Base-by-base conservation (phyloP, 2,329 filamentous ascomycete genomes). In the Sporothrix schenckii region DNA sequence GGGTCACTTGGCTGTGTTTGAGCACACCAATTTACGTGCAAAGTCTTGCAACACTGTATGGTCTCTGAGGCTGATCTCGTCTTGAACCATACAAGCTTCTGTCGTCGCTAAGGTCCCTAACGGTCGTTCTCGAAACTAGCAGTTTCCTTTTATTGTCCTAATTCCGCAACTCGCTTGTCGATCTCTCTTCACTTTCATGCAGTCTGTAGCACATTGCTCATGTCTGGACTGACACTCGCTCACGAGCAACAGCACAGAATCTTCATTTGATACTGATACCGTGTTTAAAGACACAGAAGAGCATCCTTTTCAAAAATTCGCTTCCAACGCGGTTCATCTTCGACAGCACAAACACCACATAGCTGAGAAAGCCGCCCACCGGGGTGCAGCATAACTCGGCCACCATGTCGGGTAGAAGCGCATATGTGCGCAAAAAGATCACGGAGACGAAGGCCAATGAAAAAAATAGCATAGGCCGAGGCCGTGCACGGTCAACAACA, bases 391-490 rank as follows among this genome's bases (percentile, higher is more conserved):
- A 19, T 19, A 7, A 2, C 21, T 24, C 44, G n/a, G n/a, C 66
- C 67, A 72, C n/a, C 72, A 88, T 88, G 86, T 88, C 86, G 7
- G 86, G 85, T 72, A 81, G 86, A 69, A 87, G 86, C 77, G 86
- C 86, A 44, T 82, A 86, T 74, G 86, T 86, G 76, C 84, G 86
- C 75, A 87, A 87, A 77, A 87, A 86, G 79, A 86, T 85, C 73
- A 85, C 83, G 0, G 83, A 87, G 70, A 79, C 81, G 34, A 83
- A 81, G 68, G 73, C 77, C 3, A 78, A 75, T 49, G 80, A 80
- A 21, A 77, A 77, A 44, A 71, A 67, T 10, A 69, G 72, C 6
- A 24, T 21, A 11, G 66, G 47, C 1, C 76, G 78, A 66, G 75
- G 75, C 47, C 78, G 81, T 10, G 77, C 80, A 21, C 79, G 79